A percentile compares a stretch with the other conserved stretches of the same genome.
Conservation (phyloP, 768 basidiomycete genomes). For the Russula sp. region DNA sequence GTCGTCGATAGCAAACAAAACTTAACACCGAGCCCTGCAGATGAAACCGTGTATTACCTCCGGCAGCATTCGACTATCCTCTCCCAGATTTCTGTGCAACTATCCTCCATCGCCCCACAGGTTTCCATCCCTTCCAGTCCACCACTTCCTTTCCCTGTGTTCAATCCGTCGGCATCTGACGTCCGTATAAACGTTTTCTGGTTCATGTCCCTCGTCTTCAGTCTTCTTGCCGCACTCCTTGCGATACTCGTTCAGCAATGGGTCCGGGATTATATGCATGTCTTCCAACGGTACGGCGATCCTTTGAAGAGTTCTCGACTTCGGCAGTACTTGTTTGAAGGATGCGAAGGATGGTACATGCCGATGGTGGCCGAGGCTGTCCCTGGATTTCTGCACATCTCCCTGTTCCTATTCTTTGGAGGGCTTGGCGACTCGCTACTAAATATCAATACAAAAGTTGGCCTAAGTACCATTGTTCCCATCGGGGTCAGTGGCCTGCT, state of each 20-base stretch:
- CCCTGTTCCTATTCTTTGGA: neutral
- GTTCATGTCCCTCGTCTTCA: conserved; percentile 2
- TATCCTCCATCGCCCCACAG: neutral
- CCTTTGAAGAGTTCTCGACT: conserved; percentile 8
- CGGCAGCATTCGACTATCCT: neutral
- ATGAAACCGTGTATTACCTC: too few relatives aligned
- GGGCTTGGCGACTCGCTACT: neutral
- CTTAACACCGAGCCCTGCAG: too few relatives aligned
- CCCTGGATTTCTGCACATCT: neutral
- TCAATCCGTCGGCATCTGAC: neutral
- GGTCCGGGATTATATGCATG: neutral
- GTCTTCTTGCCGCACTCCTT: too few relatives aligned
- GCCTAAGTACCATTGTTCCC: neutral
- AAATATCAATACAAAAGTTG: neutral
- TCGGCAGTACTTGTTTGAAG: conserved; percentile 2
- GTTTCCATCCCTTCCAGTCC: neutral
- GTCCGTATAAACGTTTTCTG: neutral
- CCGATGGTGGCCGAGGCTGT: neutral
- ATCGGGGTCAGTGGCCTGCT: neutral
- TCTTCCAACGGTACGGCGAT: conserved; percentile 7
- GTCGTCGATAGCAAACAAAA: too few relatives aligned
- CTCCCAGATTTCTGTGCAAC: neutral
- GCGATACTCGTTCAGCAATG: too few relatives aligned
- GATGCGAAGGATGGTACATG: conserved; percentile 6
- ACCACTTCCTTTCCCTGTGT: neutral